A percentile compares a stretch with the other conserved stretches of the same genome.
Evolutionary conservation across 768 basidiomycete species (phyloP).

Genomic region (Brasilioporus rufonigricans): DNA sequence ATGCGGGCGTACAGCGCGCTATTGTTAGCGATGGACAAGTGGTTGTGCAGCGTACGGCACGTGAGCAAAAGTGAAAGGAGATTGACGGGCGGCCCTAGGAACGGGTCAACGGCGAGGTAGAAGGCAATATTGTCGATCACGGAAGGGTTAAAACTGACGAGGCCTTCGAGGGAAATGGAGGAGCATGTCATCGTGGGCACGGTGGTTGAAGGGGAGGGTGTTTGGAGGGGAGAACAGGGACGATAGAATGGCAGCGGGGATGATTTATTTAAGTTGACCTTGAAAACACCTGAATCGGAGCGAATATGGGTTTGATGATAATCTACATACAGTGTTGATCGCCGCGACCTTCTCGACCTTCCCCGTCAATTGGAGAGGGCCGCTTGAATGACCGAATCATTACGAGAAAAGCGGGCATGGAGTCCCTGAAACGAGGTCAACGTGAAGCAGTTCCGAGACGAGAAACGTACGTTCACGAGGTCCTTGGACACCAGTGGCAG

Average conservation of each 20-base stretch:
- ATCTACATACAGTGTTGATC: conserved; percentile 37
- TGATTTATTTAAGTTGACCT: conserved; percentile 27
- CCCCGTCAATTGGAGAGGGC: conserved; percentile 29
- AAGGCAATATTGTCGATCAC: conserved; percentile 42
- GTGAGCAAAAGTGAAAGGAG: conserved; percentile 40
- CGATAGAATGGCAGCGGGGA: conserved; percentile 10
- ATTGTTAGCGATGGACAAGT: conserved; percentile 37
- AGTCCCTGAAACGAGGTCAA: conserved; percentile 29
- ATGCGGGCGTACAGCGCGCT: conserved; percentile 41
- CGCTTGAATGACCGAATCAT: conserved; percentile 33
- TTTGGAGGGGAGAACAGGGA: conserved; percentile 6
- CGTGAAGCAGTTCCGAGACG: conserved; percentile 12
- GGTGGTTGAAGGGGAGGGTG: not conserved
- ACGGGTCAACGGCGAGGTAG: conserved; percentile 35
- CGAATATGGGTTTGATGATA: conserved; percentile 36
- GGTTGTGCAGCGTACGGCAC: conserved; percentile 35
- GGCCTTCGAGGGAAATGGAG: conserved; percentile 16
- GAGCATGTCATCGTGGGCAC: conserved; percentile 1
- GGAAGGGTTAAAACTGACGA: conserved; percentile 14
- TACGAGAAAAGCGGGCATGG: conserved; percentile 32
- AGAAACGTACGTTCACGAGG: conserved; percentile 8
- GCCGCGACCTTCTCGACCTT: conserved; percentile 33
- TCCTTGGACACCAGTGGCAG: not conserved
- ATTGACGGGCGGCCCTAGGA: conserved; percentile 44
- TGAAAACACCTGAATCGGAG: conserved; percentile 27